Evolutionary conservation across 2,329 filamentous ascomycete species (phyloP), one percentile per base, ranked within the genome.

Genomic region (Xylaria polymorpha): DNA sequence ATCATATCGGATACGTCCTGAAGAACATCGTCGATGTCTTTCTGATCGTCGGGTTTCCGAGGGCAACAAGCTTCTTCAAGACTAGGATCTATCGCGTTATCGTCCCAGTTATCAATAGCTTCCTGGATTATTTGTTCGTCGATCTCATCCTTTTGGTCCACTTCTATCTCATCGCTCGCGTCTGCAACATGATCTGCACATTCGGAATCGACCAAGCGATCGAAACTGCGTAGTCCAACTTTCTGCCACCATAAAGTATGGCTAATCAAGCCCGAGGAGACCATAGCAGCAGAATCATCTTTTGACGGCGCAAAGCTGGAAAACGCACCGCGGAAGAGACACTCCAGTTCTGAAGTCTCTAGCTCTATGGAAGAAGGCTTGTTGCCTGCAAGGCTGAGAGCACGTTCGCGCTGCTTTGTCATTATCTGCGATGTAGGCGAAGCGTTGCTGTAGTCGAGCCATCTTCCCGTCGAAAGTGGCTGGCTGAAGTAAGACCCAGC

Each of bases 261-360:
- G 61, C 89, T 88, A 68, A 92, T 88, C 59, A 89, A 85, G 41
- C 88, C 88, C 1, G 90, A 88, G 0, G 92, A 88, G 3, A 94
- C 84, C 66, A 94, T 84, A 6, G 92, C 91, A 14, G 86, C 88
- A 3, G 91, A 86, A 76, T 94, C 90, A 78, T 95, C 92, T 74
- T 88, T 90, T 61, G 87, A 89, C 0, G 92, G 92, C 6, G 92
- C 92, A 78, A 94, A 95, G 75, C 91, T 92, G 0, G 91, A 94
- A 78, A 94, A 95, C 1, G 90, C 92, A 64, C 91, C 89, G 37
- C 91, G 87, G 76, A 94, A 95, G 10, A 94, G 82, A 0, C 90
- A 86, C 73, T 94, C 92, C 80, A 94, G 88, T 77, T 91, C 91
- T 3, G 88, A 87, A 74, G 88, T 83, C 75, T 92, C 85, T 0